Conservation (phyloP, 2,329 filamentous ascomycete genomes). For the Podosphaera aphanis region DNA sequence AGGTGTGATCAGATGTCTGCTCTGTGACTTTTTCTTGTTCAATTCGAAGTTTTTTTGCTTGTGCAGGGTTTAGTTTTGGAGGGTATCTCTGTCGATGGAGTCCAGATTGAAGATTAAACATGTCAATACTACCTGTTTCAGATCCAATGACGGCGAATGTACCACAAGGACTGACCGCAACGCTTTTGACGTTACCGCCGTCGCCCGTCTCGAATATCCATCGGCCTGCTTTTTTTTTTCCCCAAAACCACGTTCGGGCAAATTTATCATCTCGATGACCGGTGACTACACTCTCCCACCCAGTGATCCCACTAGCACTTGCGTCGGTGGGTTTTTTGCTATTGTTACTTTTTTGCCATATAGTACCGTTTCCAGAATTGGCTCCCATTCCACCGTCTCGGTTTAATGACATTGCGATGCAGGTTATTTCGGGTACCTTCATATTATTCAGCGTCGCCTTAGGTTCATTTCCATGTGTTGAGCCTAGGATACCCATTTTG, state of each 20-base stretch:
- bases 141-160: constrained; percentile 86
- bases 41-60: constrained; percentile 52
- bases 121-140: constrained; percentile 59
- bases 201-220: constrained; percentile 85
- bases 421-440: constrained; percentile 79
- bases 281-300: constrained; percentile 93
- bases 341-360: constrained; percentile 60
- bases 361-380: constrained; percentile 49
- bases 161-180: constrained; percentile 75
- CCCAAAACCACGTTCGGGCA: constrained; percentile 96
- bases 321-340: constrained; percentile 42
- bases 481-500: constrained; percentile 52
- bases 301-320: constrained; percentile 53
- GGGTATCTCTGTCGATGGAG: constrained; percentile 74
- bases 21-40: constrained; percentile 26
- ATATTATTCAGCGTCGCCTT: constrained; percentile 47
- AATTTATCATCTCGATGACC: constrained; percentile 67
- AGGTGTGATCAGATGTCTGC: constrained; percentile 5
- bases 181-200: constrained; percentile 57
- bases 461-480: constrained; percentile 31
- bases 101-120: constrained; percentile 93
- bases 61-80: constrained; percentile 48
- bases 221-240: constrained; percentile 70
- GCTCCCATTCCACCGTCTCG: constrained; percentile 85
- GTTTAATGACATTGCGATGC: constrained; percentile 76